Evolutionary conservation across 192 early-diverging fungal species (phyloP), one percentile per base, ranked within the genome.

Genomic region (Dimargaris xerosporica): DNA sequence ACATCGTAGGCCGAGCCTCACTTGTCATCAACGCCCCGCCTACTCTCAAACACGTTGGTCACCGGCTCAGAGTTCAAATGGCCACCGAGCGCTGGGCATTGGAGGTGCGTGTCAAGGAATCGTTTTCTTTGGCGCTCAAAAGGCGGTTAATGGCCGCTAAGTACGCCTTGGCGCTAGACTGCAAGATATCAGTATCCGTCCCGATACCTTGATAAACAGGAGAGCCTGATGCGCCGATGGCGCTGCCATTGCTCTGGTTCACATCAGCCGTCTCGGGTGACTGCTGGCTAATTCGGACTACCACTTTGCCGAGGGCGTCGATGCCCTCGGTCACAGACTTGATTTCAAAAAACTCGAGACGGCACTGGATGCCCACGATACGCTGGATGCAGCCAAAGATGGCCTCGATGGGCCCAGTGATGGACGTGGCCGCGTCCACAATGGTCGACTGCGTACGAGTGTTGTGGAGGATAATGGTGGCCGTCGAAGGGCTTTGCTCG

Each of bases 331-430:
- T 91, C 29, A 93, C 87, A 16, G 90, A 90, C 44, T 82, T 83
- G 29, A 96, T 85, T 64, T 88, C 91, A 69, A 88, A 96, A 63
- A 83, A 78, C 56, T 88, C 85, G 66, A 96, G 81, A 28, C 83
- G 75, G 63, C 90, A 85, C 61, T 74, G 69, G 66, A 81, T 74
- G 28, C 82, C 80, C 1, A 86, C 82, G 62, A 91, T 75, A 46
- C 91, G 87, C 76, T 96, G 90, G 66, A 96, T 96, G 48, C 84
- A 88, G 43, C 73, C 78, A 75, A 90, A 96, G 53, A 89, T 82
- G 16, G 93, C 91, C 68, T 93, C 88, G 30, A 96, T 85, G 9
- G 93, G 88, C 13, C 93, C 91, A 67, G 85, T 84, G 44, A 68
- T 64, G 21, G 87, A 91, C 51, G 87, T 79, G 21, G 90, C 89